Base-by-base conservation (phyloP, 1,284 basidiomycete genomes). In the Taiwanofungus camphoratus region DNA sequence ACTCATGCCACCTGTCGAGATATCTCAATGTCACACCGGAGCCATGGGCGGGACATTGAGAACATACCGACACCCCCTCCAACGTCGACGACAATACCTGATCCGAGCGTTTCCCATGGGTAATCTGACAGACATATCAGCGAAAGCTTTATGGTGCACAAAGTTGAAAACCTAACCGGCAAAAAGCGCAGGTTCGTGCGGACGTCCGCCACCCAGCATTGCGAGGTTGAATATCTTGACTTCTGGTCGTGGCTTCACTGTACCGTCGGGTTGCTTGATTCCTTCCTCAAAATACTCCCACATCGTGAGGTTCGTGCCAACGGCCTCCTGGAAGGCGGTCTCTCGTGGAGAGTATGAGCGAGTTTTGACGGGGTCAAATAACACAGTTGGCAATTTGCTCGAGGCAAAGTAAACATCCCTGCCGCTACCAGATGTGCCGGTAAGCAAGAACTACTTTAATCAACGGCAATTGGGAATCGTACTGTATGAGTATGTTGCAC, bases 21-120 rank as follows among this genome's bases (percentile, higher is more conserved):
- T 19, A 15, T 24, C 2, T 12, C 29, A n/a, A n/a, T 23, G 15
- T 19, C 4, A 37, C 23, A 33, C 9, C 33, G 7, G 12, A 4
- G 27, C n/a, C 5, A n/a, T 6, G 15, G 29, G 15, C 18, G 15
- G n/a, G n/a, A 48, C 35, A 24, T 26, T 15, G 8, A 45, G 15
- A 0, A 35, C 18, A 15, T 33, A 34, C 53, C 53, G 23, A 55
- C 44, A 9, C 54, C 52, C 0, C 52, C 53, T 9, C 55, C 53
- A 20, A 55, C 52, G 31, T 57, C 54, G n/a, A 55, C 45, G 9
- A 54, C 32, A 2, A 44, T 32, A 1, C 44, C 42, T 9, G 34
- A 39, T 5, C 39, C 19, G 5, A 56, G 51, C 1, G 42, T 34
- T 6, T 31, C 39, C 52, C 56, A 55, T 1, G 41, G 49, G 30